phyloP scores from a whole-genome alignment of 768 basidiomycete species.

The Daedaleopsis nitida region DNA sequence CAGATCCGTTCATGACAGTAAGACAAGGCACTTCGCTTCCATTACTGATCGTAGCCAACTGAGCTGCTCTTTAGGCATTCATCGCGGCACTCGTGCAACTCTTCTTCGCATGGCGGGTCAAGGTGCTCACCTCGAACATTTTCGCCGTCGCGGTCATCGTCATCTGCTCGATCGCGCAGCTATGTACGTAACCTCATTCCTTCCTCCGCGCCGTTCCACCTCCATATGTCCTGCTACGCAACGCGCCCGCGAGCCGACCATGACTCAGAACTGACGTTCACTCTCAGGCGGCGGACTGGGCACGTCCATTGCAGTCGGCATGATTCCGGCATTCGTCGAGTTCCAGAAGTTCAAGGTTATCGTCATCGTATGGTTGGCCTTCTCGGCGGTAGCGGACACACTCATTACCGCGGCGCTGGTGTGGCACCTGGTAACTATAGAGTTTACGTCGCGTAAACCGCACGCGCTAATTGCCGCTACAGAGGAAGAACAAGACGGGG shows the following conservation, averaged over 20 bases:
- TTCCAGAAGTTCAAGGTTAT: slow-evolving; percentile 37
- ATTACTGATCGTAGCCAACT: neutral
- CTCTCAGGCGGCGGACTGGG: slow-evolving; percentile 37
- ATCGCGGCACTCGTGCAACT: slow-evolving; percentile 38
- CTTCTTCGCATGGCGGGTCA: slow-evolving; percentile 50
- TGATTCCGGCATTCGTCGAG: slow-evolving; percentile 34
- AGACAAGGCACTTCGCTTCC: neutral
- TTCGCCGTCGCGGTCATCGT: slow-evolving; percentile 31
- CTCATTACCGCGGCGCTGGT: slow-evolving; percentile 46
- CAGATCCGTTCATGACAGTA: slow-evolving; percentile 50
- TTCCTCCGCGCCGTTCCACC: no score
- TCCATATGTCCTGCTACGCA: no score
- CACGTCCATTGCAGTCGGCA: slow-evolving; percentile 33
- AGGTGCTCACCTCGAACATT: slow-evolving; percentile 34
- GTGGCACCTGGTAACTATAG: slow-evolving; percentile 42
- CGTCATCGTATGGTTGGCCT: slow-evolving; percentile 44
- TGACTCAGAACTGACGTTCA: neutral
- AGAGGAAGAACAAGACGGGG: slow-evolving; percentile 46
- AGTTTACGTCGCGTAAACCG: neutral
- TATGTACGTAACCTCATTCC: slow-evolving; percentile 33
- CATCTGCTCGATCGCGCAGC: slow-evolving; percentile 28
- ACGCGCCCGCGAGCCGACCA: no score
- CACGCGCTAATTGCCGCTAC: neutral
- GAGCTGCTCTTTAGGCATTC: neutral
- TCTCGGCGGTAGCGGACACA: slow-evolving; percentile 43